Evolutionary conservation across 2,329 filamentous ascomycete species (phyloP), one percentile per base, ranked within the genome.

Genomic region (Phialophora macrospora): DNA sequence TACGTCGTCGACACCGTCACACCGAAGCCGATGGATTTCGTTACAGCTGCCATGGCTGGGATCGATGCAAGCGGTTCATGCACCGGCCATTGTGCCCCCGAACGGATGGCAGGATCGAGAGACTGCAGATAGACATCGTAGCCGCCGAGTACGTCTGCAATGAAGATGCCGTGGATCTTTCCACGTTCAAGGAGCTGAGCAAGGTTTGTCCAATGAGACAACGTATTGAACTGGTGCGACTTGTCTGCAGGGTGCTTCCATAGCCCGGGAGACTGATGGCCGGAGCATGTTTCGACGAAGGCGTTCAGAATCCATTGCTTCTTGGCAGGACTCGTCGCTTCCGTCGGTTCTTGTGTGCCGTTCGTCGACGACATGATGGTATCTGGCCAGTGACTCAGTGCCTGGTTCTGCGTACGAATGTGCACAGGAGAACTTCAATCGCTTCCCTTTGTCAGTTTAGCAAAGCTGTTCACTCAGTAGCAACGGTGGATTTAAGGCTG

Each of bases 61-160:
- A 90, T 80, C 2, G 87, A 82, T 1, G 84, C 82, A 1, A 90
- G 73, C 0, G 88, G 88, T 73, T 91, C 88, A 66, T 89, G 90
- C n/a, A 90, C 86, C 0, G 88, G 88, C 83, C 87, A 90, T 75
- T 91, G 88, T 0, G 88, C 86, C 1, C 87, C 88, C 0, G 86
- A 85, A 0, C 81, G 74, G 56, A 89, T 83, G 0, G 87, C 85
- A 0, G 88, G 84, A 2, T 84, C 82, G 2, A 90, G 79, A 66
- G 85, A 88, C 3, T 80, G 76, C 65, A 86, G 86, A 76, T 90
- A 91, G 4, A 90, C 87, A 77, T 91, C 88, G 72, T 90, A 90
- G 5, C 86, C 86, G 3, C 86, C 87, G 1, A 90, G 80, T 0
- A 89, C 86, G 72, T 90, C 87, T 0, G 87, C 87, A 60, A 90